Evolutionary conservation across 2,329 filamentous ascomycete genomes (phyloP).

Genomic region (Incumbomyces delicatus): DNA sequence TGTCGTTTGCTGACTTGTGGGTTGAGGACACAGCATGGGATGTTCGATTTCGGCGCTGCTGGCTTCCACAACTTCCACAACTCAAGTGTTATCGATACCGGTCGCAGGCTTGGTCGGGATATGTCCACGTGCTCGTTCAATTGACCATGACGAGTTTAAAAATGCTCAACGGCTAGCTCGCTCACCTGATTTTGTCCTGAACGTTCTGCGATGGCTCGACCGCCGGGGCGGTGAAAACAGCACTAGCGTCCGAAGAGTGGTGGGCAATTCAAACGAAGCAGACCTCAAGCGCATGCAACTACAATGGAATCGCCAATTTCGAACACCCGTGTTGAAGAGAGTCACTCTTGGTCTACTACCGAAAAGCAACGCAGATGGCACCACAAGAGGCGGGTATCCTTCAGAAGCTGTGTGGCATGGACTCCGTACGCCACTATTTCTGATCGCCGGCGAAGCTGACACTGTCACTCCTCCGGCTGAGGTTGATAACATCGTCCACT

Average conservation of each 20-base stretch:
- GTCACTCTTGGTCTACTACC: slow-evolving; percentile 68
- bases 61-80: slow-evolving; percentile 48
- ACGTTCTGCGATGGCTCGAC: slow-evolving; percentile 69
- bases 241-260: slow-evolving; percentile 67
- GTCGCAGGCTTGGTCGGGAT: slow-evolving; percentile 71
- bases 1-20: not conserved
- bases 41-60: slow-evolving; percentile 67
- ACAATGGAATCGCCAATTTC: slow-evolving; percentile 64
- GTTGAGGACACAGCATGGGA: slow-evolving; percentile 65
- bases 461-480: slow-evolving; percentile 63
- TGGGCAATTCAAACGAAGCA: slow-evolving; percentile 31
- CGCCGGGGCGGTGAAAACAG: slow-evolving; percentile 68
- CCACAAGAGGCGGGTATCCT: slow-evolving; percentile 55
- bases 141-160: slow-evolving; percentile 43
- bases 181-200: slow-evolving; percentile 59
- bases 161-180: slow-evolving; percentile 50
- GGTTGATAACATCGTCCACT: slow-evolving; percentile 53
- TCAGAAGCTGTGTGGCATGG: slow-evolving; percentile 62
- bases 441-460: slow-evolving; percentile 71
- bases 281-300: slow-evolving; percentile 35
- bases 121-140: slow-evolving; percentile 63
- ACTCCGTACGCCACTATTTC: slow-evolving; percentile 62
- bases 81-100: slow-evolving; percentile 42
- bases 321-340: slow-evolving; percentile 69
- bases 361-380: slow-evolving; percentile 43